phyloP scores from a whole-genome alignment of 1,139 yeast species.

The Saccharomycopsis hybrid region DNA sequence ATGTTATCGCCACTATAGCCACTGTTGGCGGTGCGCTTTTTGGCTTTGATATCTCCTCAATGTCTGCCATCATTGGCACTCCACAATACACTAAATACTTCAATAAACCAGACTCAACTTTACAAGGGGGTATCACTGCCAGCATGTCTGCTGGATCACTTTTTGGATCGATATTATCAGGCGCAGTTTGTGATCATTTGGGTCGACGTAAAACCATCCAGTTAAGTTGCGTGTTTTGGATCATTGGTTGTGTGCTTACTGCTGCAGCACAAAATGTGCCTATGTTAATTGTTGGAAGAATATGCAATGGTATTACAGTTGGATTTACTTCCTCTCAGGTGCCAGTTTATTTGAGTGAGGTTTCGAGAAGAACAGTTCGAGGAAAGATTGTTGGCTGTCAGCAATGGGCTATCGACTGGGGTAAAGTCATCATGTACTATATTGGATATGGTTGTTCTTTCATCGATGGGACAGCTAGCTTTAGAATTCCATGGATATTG shows the following conservation, averaged over 20 bases:
- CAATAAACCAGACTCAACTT: constrained; percentile 44
- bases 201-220: constrained; percentile 62
- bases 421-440: constrained; percentile 72
- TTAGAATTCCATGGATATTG: constrained; percentile 43
- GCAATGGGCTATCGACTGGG: constrained; percentile 69
- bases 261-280: constrained; percentile 50
- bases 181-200: constrained; percentile 51
- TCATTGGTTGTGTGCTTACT: constrained; percentile 50
- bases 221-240: constrained; percentile 12
- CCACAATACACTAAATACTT: constrained; percentile 50
- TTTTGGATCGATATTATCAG: constrained; percentile 63
- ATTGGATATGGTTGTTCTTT: constrained; percentile 66
- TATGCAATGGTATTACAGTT: constrained; percentile 72
- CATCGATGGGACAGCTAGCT: constrained; percentile 44
- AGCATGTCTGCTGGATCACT: constrained; percentile 75
- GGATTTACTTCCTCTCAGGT: constrained; percentile 76
- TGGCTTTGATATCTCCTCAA: constrained; percentile 79
- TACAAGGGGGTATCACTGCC: constrained; percentile 66
- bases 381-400: constrained; percentile 66
- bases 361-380: constrained; percentile 64
- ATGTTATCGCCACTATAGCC: constrained; percentile 45
- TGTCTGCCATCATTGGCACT: constrained; percentile 67
- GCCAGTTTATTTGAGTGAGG: constrained; percentile 78
- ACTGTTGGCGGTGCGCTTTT: constrained; percentile 63
- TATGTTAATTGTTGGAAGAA: constrained; percentile 69